Conservation (phyloP, 1,284 basidiomycete species). For the Rhodotorula mucilaginosa region DNA sequence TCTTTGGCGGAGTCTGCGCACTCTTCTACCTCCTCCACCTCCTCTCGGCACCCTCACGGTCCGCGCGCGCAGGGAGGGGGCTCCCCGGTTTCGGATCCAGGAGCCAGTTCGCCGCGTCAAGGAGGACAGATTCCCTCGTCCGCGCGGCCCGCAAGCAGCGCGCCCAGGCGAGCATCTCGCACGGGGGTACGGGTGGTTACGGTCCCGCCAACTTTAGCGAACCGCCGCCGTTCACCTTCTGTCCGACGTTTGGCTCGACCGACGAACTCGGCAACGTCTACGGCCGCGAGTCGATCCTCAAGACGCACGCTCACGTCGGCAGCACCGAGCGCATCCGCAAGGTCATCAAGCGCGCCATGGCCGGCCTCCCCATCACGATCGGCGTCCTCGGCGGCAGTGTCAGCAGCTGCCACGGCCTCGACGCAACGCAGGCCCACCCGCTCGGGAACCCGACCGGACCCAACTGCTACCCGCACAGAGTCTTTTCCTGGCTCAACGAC, state of each 20-base stretch:
- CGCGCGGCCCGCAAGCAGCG: conserved; percentile 36
- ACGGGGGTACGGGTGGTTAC: conserved; percentile 40
- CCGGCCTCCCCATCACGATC: conserved; percentile 82
- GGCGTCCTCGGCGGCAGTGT: conserved; percentile 90
- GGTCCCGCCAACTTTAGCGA: conserved; percentile 51
- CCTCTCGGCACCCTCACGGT: conserved; percentile 14
- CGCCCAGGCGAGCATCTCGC: conserved; percentile 31
- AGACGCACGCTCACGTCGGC: conserved; percentile 74
- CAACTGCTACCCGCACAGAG: conserved; percentile 79
- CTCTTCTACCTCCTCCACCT: conserved; percentile 37
- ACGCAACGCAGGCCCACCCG: conserved; percentile 54
- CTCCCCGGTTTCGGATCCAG: conserved; percentile 37
- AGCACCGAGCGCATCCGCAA: conserved; percentile 79
- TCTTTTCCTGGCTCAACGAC: conserved; percentile 93
- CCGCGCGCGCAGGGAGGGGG: conserved; percentile 25
- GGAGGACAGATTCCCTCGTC: conserved; percentile 37
- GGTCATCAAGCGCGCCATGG: conserved; percentile 77
- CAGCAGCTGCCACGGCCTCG: conserved; percentile 87
- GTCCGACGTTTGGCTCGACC: conserved; percentile 76
- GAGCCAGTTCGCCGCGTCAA: conserved; percentile 18
- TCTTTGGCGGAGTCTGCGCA: conserved; percentile 21
- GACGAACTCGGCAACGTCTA: conserved; percentile 76
- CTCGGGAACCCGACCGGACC: conserved; percentile 75
- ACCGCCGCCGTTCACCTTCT: conserved; percentile 76
- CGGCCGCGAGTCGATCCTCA: conserved; percentile 69